phyloP scores from a whole-genome alignment of 1,139 yeast species.

The Hyphopichia buzzinii region DNA sequence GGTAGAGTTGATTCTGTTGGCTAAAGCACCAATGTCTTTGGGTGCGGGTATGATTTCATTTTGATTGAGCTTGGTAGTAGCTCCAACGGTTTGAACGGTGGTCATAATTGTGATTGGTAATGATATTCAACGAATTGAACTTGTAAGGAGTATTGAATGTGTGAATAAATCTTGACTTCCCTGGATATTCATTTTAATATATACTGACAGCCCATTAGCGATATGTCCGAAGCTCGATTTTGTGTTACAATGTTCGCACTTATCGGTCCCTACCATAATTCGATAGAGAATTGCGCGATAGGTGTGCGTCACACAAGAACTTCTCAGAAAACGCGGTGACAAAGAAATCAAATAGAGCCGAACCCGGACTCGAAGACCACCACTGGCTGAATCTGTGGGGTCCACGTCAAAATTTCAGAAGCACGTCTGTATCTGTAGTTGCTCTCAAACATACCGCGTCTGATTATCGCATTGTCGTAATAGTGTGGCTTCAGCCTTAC shows the following conservation, averaged over 20 bases:
- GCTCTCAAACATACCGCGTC: too few species aligned
- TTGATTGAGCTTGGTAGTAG: slow-evolving; percentile 45
- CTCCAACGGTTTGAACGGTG: slow-evolving; percentile 18
- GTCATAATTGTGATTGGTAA: slow-evolving; percentile 3
- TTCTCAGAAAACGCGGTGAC: too few species aligned
- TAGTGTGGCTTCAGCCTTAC: too few species aligned
- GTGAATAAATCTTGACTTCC: background rate
- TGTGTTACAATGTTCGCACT: background rate
- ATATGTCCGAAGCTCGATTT: slow-evolving; percentile 2
- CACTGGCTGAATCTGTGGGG: too few species aligned
- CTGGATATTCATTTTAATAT: too few species aligned
- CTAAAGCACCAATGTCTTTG: slow-evolving; percentile 76
- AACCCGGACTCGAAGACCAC: too few species aligned
- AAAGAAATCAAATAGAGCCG: too few species aligned
- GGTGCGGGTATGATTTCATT: slow-evolving; percentile 68
- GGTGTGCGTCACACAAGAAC: too few species aligned
- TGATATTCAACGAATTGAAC: background rate
- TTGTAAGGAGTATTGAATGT: background rate
- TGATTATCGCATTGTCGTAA: too few species aligned
- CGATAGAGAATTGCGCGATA: too few species aligned
- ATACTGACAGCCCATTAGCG: background rate
- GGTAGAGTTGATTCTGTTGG: slow-evolving; percentile 70
- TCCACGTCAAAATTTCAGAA: too few species aligned
- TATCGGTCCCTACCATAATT: background rate
- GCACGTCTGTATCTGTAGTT: too few species aligned